A percentile compares a stretch with the other conserved stretches of the same genome.
These are phyloP conservation scores for Thinopyrum obtusiflorum DNA, from an alignment of 202 grass and related monocot species.

Conservation along the genomic window DNA sequence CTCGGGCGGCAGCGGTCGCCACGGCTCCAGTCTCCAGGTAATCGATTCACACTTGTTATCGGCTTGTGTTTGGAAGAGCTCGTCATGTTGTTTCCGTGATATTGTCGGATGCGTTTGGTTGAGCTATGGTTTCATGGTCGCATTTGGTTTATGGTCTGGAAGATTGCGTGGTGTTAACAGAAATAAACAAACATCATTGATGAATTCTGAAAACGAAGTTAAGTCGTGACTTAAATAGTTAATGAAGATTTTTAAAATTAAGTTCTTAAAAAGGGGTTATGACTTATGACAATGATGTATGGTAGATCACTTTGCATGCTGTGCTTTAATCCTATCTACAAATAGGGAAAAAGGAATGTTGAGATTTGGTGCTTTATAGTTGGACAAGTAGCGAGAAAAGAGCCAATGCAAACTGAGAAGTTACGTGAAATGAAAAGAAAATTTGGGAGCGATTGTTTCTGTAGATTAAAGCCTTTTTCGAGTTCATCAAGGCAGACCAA, in stretches of 20 bases:
- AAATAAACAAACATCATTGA: neutral
- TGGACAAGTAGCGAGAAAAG: neutral
- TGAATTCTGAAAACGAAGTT: conserved; percentile 11
- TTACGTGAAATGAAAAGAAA: neutral
- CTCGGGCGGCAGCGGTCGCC: neutral
- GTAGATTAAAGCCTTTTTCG: neutral
- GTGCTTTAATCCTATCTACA: neutral
- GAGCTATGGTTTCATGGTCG: neutral
- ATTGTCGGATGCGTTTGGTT: neutral
- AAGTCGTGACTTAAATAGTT: conserved; percentile 17
- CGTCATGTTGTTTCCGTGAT: neutral
- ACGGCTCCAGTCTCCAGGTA: conserved; percentile 36
- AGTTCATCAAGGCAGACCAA: neutral
- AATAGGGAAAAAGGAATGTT: neutral
- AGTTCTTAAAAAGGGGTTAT: neutral
- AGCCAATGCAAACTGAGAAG: neutral
- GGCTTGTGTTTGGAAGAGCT: neutral
- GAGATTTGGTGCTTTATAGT: neutral
- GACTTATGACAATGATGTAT: neutral
- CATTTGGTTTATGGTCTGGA: too few relatives aligned
- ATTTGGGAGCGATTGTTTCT: neutral
- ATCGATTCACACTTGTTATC: neutral
- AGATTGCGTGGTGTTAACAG: neutral
- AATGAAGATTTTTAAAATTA: neutral
- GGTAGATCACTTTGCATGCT: neutral